phyloP scores from a whole-genome alignment of 2,329 filamentous ascomycete species.

The Colletotrichum sojae region DNA sequence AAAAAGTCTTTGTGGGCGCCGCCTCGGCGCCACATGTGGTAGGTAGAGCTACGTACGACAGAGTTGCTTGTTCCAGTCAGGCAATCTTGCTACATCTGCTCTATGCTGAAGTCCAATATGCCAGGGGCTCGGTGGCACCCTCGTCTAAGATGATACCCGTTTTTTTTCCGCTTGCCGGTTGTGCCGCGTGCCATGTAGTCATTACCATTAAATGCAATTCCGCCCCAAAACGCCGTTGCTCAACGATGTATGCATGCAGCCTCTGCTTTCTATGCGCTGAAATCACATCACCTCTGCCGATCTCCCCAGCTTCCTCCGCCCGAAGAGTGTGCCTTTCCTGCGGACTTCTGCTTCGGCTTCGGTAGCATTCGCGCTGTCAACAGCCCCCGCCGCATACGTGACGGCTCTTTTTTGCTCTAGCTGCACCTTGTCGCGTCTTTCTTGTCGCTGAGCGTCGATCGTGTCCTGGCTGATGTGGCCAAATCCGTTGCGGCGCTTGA shows the following conservation, averaged over 20 bases:
- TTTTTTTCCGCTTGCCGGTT: constrained; percentile 26
- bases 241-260: constrained; percentile 32
- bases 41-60: constrained; percentile 23
- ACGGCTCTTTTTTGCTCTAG: constrained; percentile 52
- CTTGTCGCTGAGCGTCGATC: constrained; percentile 82
- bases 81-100: constrained; percentile 19
- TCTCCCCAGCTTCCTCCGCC: constrained; percentile 53
- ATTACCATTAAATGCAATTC: constrained; percentile 44
- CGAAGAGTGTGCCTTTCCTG: constrained; percentile 63
- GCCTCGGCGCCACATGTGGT: constrained; percentile 7
- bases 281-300: constrained; percentile 33
- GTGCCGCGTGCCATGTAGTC: constrained; percentile 39
- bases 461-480: constrained; percentile 85
- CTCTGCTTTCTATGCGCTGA: constrained; percentile 8
- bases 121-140: constrained; percentile 16
- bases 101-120: constrained; percentile 27
- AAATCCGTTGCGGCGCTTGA: constrained; percentile 84
- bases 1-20: constrained; percentile 8
- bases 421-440: constrained; percentile 72
- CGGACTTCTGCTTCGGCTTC: constrained; percentile 51
- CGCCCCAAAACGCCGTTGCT: constrained; percentile 39
- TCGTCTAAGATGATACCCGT: constrained; percentile 27
- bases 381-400: constrained; percentile 42
- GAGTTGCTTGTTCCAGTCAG: constrained; percentile 20
- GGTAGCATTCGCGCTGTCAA: constrained; percentile 49